Evolutionary conservation across 805 yeast species (phyloP), one percentile per base, ranked within the genome.

Genomic region (Candida stauntonica): DNA sequence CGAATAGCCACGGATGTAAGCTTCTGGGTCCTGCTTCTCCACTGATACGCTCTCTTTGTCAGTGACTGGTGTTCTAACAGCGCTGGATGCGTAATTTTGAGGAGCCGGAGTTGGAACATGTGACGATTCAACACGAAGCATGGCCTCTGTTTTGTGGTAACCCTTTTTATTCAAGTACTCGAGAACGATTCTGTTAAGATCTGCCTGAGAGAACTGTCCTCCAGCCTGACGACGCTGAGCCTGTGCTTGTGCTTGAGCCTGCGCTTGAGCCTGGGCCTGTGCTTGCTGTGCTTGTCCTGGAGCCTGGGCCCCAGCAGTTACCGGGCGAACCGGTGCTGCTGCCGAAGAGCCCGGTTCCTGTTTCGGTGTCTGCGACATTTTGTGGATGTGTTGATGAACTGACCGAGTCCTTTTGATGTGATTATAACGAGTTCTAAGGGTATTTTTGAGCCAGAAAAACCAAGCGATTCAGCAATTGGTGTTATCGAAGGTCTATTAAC

Each of bases 131-230:
- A 88, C 77, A 45, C 99, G 75, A 35, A 93, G 71, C 81, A 89
- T 86, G 3, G 96, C 88, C 60, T 93, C 99, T 0, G 99, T 91
- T 50, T 82, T 79, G 50, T 85, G 89, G 56, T 87, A 93, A 3
- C 99, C 99, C 60, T 89, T 88, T 55, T 93, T 91, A 59, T 81
- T 84, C 49, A 93, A 71, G 53, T 91, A 93, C 52, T 93, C 99
- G 53, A 93, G 69, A 24, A 93, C 98, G 55, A 93, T 86, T 46
- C 93, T 70, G 60, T 89, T 91, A 57, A 93, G 70, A 59, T 93
- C 98, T 5, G 91, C 88, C 34, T 86, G 87, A 0, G 95, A 79
- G 44, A 79, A 77, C 47, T 72, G 77, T 6, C 58, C 61, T 9
- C 50, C 47, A 21, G 41, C 48, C 41, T 50, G 50, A 28, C 54